Percentiles rank a stretch among this genome's conserved stretches.
Evolutionary conservation across 1,284 basidiomycete species (phyloP).

Genomic region (Lignosus rhinocerotis): DNA sequence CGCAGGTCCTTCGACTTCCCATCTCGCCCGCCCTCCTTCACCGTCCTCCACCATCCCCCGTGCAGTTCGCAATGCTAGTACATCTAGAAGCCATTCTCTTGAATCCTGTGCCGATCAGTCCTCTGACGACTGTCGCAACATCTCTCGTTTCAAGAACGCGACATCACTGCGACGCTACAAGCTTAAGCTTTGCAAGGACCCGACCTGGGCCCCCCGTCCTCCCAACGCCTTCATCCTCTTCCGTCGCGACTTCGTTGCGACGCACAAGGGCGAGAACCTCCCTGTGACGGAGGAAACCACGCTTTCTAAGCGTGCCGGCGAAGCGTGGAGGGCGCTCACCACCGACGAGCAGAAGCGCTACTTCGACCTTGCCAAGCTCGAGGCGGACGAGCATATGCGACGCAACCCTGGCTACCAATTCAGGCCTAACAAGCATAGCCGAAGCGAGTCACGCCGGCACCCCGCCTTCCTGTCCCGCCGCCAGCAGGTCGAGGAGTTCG

Average conservation of each 20-base stretch:
- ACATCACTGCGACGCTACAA: conserved; percentile 21
- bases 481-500: conserved; percentile 29
- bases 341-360: conserved; percentile 47
- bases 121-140: not conserved
- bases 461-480: conserved; percentile 23
- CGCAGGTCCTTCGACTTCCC: not conserved
- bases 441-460: conserved; percentile 12
- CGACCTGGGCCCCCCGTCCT: conserved; percentile 78
- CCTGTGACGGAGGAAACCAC: conserved; percentile 39
- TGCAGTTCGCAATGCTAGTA: not conserved
- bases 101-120: conserved; percentile 6
- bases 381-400: conserved; percentile 52
- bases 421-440: conserved; percentile 40
- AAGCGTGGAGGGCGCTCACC: conserved; percentile 57
- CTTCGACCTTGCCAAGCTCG: conserved; percentile 49
- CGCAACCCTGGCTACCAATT: conserved; percentile 62
- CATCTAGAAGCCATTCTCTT: conserved; percentile 19
- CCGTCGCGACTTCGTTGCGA: conserved; percentile 68
- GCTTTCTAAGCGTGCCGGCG: conserved; percentile 62
- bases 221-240: conserved; percentile 90
- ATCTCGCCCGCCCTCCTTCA: conserved; percentile 1
- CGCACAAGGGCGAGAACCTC: conserved; percentile 28
- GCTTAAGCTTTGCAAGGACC: conserved; percentile 39
- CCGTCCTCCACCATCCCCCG: conserved; percentile 8
- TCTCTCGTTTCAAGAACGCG: conserved; percentile 19